Base-by-base conservation (phyloP, 805 yeast species). In the Nakazawaea wyomingensis region DNA sequence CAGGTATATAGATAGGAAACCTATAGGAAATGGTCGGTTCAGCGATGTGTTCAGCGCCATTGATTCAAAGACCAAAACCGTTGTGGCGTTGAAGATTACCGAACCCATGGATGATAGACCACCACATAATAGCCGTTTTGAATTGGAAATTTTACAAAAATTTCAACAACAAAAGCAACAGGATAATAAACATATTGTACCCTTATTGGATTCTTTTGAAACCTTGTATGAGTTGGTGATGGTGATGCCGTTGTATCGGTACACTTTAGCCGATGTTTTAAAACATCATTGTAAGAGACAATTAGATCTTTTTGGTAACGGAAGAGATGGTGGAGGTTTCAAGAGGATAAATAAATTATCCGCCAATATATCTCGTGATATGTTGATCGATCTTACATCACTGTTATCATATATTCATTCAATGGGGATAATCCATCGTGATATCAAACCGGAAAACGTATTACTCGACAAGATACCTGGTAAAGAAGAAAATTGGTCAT, bases 391-490 rank as follows among this genome's bases (percentile, higher is more conserved):
- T 50, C 51, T 62, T 7, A 63, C 64, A 19, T 57, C 62, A 30
- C 85, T 82, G 2, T 61, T 86, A 20, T 60, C 66, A 29, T 84
- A 77, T 55, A 71, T 85, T 42, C 97, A 93, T 56, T 60, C 70
- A 6, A 69, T 79, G 41, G 87, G 84, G 5, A 82, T 64, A 16
- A 64, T 64, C 16, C 93, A 85, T 58, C 64, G 95, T 52, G 95
- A 85, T 61, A 78, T 85, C 51, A 85, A 85, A 53, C 91, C 91
- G 0, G 89, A 83, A 54, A 85, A 85, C 39, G 55, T 64, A 34
- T 51, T 64, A 56, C 59, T n/a, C n/a, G n/a, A n/a, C n/a, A n/a
- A n/a, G n/a, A n/a, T n/a, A n/a, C n/a, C n/a, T n/a, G n/a, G n/a
- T n/a, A n/a, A n/a, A n/a, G n/a, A 54, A 4, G 19, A 10, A n/a